A percentile compares a stretch with the other conserved stretches of the same genome.
Evolutionary conservation across 164 flowering plant species (phyloP).

Genomic region (Macadamia tetraphylla): DNA sequence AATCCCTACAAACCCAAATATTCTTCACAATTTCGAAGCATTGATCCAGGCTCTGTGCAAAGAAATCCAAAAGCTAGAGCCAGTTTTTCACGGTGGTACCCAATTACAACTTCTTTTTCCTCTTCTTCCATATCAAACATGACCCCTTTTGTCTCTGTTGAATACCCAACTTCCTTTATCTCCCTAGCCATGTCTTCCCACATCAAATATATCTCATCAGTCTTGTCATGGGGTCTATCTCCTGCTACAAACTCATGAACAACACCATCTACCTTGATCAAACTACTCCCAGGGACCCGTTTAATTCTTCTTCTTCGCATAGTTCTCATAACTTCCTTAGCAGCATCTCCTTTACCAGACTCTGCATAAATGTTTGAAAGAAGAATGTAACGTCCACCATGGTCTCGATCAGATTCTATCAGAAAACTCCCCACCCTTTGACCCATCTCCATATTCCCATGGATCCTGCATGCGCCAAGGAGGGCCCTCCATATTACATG

Average conservation of each 20-base stretch:
- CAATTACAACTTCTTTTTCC: constrained; percentile 28
- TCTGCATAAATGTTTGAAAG: constrained; percentile 39
- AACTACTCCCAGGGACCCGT: constrained; percentile 36
- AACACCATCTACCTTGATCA: constrained; percentile 32
- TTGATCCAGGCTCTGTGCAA: constrained; percentile 27
- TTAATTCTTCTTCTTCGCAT: constrained; percentile 28
- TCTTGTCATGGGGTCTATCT: constrained; percentile 28
- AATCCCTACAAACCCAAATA: constrained; percentile 31
- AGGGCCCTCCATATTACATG: constrained; percentile 30
- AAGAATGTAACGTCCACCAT: constrained; percentile 35
- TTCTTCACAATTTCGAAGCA: constrained; percentile 31
- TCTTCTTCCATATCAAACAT: constrained; percentile 31
- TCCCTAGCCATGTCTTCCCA: constrained; percentile 28
- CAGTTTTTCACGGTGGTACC: constrained; percentile 35
- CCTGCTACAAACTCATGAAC: constrained; percentile 42
- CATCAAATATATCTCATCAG: constrained; percentile 20
- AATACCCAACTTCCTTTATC: constrained; percentile 22
- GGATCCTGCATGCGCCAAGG: constrained; percentile 36
- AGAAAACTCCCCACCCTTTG: constrained; percentile 25
- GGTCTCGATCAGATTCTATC: constrained; percentile 25
- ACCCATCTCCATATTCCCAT: constrained; percentile 31
- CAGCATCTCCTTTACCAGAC: constrained; percentile 23
- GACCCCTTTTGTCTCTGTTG: constrained; percentile 26
- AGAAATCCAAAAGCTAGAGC: constrained; percentile 35
- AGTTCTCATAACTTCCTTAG: constrained; percentile 21